phyloP scores from a whole-genome alignment of 768 basidiomycete genomes.

The Clitopilus hobsonii region DNA sequence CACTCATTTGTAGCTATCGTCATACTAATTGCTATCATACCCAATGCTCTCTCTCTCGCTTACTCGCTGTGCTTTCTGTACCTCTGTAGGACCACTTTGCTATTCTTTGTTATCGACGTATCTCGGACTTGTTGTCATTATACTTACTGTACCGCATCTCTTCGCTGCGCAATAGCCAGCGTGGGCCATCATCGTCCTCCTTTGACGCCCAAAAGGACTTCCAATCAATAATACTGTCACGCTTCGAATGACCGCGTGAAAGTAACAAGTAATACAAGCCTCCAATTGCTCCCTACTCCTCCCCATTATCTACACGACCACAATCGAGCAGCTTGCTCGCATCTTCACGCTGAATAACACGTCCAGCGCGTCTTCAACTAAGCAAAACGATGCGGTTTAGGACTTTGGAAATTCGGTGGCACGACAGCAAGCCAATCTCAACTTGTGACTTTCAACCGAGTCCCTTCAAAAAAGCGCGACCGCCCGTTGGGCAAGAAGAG shows the following conservation, averaged over 20 bases:
- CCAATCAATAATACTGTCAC: background rate
- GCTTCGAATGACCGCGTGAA: background rate
- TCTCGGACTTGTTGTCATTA: no score
- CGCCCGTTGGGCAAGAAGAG: slow-evolving; percentile 42
- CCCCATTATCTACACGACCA: background rate
- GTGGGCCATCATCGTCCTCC: background rate
- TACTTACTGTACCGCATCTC: no score
- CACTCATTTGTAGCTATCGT: background rate
- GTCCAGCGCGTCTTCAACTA: slow-evolving; percentile 13
- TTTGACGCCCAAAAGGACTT: background rate
- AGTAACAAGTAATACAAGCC: background rate
- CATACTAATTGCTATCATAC: background rate
- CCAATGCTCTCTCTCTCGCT: background rate
- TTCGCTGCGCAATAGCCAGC: no score
- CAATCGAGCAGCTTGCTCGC: background rate
- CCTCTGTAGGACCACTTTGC: background rate
- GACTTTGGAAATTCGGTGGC: slow-evolving; percentile 94
- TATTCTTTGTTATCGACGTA: background rate
- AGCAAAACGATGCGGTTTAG: slow-evolving; percentile 66
- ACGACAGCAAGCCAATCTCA: slow-evolving; percentile 93
- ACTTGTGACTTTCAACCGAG: slow-evolving; percentile 94
- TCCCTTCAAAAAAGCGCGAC: slow-evolving; percentile 77
- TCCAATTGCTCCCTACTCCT: background rate
- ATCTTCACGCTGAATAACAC: background rate
- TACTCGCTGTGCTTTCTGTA: background rate